Evolutionary conservation across 1,139 yeast species (phyloP).

Genomic region (Pichia inconspicua): DNA sequence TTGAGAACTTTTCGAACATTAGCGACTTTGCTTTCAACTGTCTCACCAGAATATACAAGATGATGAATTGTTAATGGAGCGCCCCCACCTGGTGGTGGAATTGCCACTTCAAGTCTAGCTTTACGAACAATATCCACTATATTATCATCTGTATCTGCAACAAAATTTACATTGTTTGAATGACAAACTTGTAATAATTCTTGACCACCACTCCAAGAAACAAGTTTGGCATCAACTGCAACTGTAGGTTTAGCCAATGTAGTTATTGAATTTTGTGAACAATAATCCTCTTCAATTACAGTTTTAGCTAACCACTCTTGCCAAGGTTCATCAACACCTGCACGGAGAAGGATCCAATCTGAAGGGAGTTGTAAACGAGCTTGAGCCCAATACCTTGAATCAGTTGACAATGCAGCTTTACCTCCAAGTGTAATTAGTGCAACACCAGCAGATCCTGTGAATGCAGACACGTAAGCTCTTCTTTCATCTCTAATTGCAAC

Average conservation of each 20-base stretch:
- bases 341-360: conserved; percentile 47
- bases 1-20: conserved; percentile 7
- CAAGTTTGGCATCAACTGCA: conserved; percentile 29
- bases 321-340: conserved; percentile 45
- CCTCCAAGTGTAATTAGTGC: conserved; percentile 40
- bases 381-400: conserved; percentile 49
- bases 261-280: too few relatives aligned
- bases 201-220: conserved; percentile 28
- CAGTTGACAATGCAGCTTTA: conserved; percentile 45
- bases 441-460: conserved; percentile 53
- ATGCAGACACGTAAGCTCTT: conserved; percentile 43
- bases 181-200: conserved; percentile 26
- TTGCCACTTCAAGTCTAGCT: not conserved
- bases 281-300: conserved; percentile 14
- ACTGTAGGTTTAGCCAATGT: conserved; percentile 8
- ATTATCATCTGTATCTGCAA: conserved; percentile 36
- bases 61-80: conserved; percentile 32
- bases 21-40: conserved; percentile 30
- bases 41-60: conserved; percentile 38
- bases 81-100: not conserved
- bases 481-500: conserved; percentile 45
- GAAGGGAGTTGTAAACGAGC: conserved; percentile 47
- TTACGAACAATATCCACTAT: conserved; percentile 35
- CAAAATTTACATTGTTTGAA: conserved; percentile 35
- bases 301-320: conserved; percentile 42